phyloP scores from a whole-genome alignment of 2,329 filamentous ascomycete genomes.

The Clarireedia paspali region DNA sequence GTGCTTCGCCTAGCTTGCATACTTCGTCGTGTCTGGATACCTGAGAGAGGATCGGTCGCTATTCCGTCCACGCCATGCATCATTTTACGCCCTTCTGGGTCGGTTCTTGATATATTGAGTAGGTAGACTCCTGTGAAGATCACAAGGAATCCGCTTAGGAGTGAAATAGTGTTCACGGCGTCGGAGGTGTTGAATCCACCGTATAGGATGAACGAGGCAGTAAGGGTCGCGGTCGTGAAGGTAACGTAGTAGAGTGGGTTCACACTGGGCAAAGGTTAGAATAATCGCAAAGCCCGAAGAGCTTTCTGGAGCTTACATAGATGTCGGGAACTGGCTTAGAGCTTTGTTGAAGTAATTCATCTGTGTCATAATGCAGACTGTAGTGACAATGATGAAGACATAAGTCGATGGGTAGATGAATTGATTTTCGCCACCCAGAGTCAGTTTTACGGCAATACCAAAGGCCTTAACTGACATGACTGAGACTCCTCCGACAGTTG shows the following conservation, averaged over 20 bases:
- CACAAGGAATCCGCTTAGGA: conserved; percentile 86
- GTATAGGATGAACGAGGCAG: conserved; percentile 94
- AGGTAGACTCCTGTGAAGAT: conserved; percentile 96
- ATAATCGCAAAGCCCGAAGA: background rate
- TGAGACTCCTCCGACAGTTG: conserved; percentile 90
- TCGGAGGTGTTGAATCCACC: conserved; percentile 93
- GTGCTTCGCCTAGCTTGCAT: conserved; percentile 84
- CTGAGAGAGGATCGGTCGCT: conserved; percentile 85
- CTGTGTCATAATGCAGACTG: conserved; percentile 91
- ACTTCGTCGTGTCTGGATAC: conserved; percentile 80
- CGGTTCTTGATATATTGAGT: conserved; percentile 86
- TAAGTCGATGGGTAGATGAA: conserved; percentile 94
- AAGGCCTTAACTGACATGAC: conserved; percentile 99
- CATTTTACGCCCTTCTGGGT: conserved; percentile 70
- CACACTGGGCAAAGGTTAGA: conserved; percentile 39
- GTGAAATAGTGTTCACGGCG: conserved; percentile 81
- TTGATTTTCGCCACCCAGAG: conserved; percentile 87
- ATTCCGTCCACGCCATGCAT: conserved; percentile 66
- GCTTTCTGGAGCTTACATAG: conserved; percentile 61
- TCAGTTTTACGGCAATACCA: conserved; percentile 93
- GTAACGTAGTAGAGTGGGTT: conserved; percentile 89
- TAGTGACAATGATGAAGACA: conserved; percentile 89
- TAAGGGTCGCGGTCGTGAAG: conserved; percentile 89
- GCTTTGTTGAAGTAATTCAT: conserved; percentile 99
- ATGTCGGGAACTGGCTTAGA: conserved; percentile 90